Percentiles rank a stretch among this genome's conserved stretches.
phyloP scores from a whole-genome alignment of 805 yeast genomes.

The Debaryomyces prosopidis region DNA sequence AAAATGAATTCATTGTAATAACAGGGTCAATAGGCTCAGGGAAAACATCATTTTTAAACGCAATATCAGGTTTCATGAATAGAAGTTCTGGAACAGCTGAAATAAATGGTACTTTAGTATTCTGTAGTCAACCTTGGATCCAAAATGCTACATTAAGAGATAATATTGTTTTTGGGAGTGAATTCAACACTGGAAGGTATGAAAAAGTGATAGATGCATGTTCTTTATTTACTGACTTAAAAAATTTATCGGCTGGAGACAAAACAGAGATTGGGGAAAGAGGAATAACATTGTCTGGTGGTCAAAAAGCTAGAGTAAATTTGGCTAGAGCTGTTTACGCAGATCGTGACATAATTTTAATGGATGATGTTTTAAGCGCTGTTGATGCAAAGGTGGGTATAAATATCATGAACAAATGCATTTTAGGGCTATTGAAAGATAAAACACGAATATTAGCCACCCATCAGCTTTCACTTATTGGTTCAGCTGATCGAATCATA shows the following conservation, averaged over 20 bases:
- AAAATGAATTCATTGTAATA: slow-evolving; percentile 70
- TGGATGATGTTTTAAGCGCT: slow-evolving; percentile 82
- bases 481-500: slow-evolving; percentile 65
- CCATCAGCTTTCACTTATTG: slow-evolving; percentile 72
- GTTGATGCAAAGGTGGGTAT: slow-evolving; percentile 84
- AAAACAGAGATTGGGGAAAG: slow-evolving; percentile 78
- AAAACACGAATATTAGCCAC: slow-evolving; percentile 78
- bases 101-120: slow-evolving; percentile 50
- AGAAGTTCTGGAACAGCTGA: slow-evolving; percentile 49
- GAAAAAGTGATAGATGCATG: slow-evolving; percentile 58
- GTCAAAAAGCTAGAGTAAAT: slow-evolving; percentile 79
- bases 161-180: slow-evolving; percentile 67
- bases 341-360: slow-evolving; percentile 60
- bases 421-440: slow-evolving; percentile 53
- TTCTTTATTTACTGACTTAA: slow-evolving; percentile 62
- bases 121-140: slow-evolving; percentile 76
- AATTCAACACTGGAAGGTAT: slow-evolving; percentile 52
- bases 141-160: slow-evolving; percentile 76
- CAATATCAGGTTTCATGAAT: slow-evolving; percentile 70
- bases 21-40: slow-evolving; percentile 85
- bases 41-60: slow-evolving; percentile 65
- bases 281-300: slow-evolving; percentile 84
- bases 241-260: slow-evolving; percentile 70
- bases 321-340: slow-evolving; percentile 77
- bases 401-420: slow-evolving; percentile 68